Conservation (phyloP, 768 basidiomycete genomes). For the Butyriboletus loyo region DNA sequence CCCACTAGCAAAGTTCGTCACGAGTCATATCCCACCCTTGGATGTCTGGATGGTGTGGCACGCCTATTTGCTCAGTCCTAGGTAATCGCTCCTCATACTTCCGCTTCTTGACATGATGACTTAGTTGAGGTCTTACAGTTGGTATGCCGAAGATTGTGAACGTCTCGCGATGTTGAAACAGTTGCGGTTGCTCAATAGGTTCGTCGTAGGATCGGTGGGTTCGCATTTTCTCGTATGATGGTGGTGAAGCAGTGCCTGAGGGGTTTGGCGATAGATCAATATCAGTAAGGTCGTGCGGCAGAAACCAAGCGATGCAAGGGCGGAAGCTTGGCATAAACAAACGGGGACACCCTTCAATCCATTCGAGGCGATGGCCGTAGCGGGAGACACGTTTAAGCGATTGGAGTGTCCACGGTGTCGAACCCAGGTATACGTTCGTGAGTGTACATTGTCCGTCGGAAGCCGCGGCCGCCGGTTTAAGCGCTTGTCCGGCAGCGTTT, state of each 20-base stretch:
- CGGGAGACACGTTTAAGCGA: conserved; percentile 19
- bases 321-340: conserved; percentile 20
- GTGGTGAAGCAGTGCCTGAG: background rate
- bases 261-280: conserved; percentile 19
- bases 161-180: conserved; percentile 25
- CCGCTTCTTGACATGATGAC: background rate
- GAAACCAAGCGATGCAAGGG: conserved; percentile 16
- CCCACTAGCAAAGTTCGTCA: conserved; percentile 26
- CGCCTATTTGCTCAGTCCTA: conserved; percentile 39
- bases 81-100: conserved; percentile 16
- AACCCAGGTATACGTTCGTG: conserved; percentile 28
- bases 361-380: conserved; percentile 31
- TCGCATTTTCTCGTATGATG: background rate
- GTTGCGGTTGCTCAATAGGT: conserved; percentile 24
- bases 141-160: conserved; percentile 35
- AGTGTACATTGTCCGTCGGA: conserved; percentile 12
- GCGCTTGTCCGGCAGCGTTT: conserved; percentile 35
- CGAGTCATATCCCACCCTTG: conserved; percentile 31
- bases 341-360: conserved; percentile 34
- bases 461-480: background rate
- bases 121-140: conserved; percentile 17
- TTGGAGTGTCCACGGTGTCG: conserved; percentile 38
- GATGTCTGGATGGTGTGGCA: conserved; percentile 46
- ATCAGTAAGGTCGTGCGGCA: conserved; percentile 15
- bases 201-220: conserved; percentile 31